Conservation (phyloP, 2,329 filamentous ascomycete species). For the Aspergillus intermedius region DNA sequence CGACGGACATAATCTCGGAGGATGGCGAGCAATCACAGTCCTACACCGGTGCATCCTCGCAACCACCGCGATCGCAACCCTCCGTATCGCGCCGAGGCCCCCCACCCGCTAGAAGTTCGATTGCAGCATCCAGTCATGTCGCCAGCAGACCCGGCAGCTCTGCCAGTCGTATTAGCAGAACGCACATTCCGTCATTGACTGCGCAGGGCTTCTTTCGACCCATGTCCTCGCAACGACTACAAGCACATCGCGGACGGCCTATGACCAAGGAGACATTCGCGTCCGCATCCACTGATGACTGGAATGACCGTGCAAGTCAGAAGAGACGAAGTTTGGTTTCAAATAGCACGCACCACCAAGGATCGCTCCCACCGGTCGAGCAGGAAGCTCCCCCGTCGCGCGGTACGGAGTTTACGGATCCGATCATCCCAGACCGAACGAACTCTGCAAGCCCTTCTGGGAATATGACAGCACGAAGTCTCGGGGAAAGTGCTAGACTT, state of each 20-base stretch:
- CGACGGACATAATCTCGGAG: slow-evolving; percentile 57
- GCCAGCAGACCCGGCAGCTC: slow-evolving; percentile 49
- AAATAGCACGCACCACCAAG: slow-evolving; percentile 40
- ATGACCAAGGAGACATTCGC: slow-evolving; percentile 24
- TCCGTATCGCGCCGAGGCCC: slow-evolving; percentile 53
- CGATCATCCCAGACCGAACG: slow-evolving; percentile 63
- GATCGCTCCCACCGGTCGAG: slow-evolving; percentile 34
- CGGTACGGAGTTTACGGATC: slow-evolving; percentile 74
- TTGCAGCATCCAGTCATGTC: slow-evolving; percentile 39
- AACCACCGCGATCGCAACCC: slow-evolving; percentile 48
- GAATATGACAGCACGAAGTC: slow-evolving; percentile 54
- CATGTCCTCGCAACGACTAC: slow-evolving; percentile 92
- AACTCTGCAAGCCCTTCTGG: slow-evolving; percentile 67
- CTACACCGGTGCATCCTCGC: slow-evolving; percentile 43
- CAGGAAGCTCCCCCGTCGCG: slow-evolving; percentile 62
- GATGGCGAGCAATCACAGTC: slow-evolving; percentile 41
- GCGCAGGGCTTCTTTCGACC: slow-evolving; percentile 91
- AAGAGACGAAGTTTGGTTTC: slow-evolving; percentile 56
- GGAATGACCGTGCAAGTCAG: slow-evolving; percentile 41
- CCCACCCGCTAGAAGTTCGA: slow-evolving; percentile 33
- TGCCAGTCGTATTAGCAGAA: slow-evolving; percentile 65
- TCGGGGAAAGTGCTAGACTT: slow-evolving; percentile 72
- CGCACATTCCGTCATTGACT: slow-evolving; percentile 82
- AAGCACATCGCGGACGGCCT: slow-evolving; percentile 69
- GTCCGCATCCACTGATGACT: slow-evolving; percentile 36